Base-by-base conservation (phyloP, 805 yeast species). In the Saccharomycopsis lassenensis region DNA sequence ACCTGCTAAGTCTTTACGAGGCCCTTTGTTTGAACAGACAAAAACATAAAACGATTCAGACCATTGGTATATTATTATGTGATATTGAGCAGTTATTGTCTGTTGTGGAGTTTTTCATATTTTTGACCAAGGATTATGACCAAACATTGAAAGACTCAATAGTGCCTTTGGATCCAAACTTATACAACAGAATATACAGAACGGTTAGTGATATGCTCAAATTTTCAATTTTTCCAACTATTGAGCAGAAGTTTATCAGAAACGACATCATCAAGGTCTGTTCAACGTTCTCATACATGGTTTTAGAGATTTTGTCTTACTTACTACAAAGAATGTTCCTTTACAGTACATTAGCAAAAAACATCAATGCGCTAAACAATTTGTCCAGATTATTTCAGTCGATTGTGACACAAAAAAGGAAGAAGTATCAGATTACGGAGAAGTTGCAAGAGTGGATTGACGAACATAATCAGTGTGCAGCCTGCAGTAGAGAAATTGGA, bases 41-140 rank as follows among this genome's bases (percentile, higher is more conserved):
- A 18, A 36, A 40, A 14, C 44, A 40, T 21, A 34, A 37, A 17
- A 32, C 38, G 7, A 12, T 40, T 7, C 34, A 33, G 15, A 28
- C 27, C 6, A 27, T 37, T 25, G 44, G 40, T 3, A 26, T 40
- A n/a, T 18, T 40, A 24, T 18, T 40, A 4, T 40, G 44, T 23
- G 44, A 40, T 21, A 26, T 40, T 24, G 44, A 40, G 21, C 37
- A 36, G 21, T 17, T 40, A 8, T 36, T 37, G 22, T 36, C 18
- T 22, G 24, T 40, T 14, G 15, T 30, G 23, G 41, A 40, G 17
- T 40, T 29, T 22, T 40, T 40, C 21, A 10, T 24, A 2, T 29
- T 33, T 17, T n/a, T 40, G 5, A 40, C 40, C 2, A 25, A 24
- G 12, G 41, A 36, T 19, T 29, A 36, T 16, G 44, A 40, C 11